Conservation (phyloP, 2,329 filamentous ascomycete genomes). For the Alternaria infectoria region DNA sequence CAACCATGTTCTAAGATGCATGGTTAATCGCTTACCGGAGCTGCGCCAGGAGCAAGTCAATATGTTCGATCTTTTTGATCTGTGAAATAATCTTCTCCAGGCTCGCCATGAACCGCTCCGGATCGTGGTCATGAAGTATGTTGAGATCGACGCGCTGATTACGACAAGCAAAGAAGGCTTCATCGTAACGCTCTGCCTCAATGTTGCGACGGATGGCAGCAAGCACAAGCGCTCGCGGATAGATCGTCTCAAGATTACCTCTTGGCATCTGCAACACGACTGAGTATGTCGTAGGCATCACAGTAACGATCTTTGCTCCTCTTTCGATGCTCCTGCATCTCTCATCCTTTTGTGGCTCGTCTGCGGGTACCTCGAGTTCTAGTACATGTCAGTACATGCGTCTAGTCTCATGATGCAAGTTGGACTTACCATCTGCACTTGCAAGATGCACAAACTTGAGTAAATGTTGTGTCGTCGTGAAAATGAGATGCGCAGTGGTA, state of each 20-base stretch:
- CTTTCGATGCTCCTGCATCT: conserved; percentile 90
- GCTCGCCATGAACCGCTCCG: conserved; percentile 79
- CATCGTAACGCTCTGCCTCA: conserved; percentile 78
- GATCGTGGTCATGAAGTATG: conserved; percentile 92
- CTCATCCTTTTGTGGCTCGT: conserved; percentile 92
- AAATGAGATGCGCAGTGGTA: conserved; percentile 82
- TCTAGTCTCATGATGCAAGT: no score
- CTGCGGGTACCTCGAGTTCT: conserved; percentile 82
- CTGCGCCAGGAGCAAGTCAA: conserved; percentile 90
- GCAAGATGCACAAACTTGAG: conserved; percentile 92
- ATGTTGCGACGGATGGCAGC: conserved; percentile 86
- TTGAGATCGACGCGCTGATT: conserved; percentile 98
- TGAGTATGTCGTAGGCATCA: conserved; percentile 85
- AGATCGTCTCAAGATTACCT: conserved; percentile 95
- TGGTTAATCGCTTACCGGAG: conserved; percentile 64
- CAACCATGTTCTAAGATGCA: not conserved
- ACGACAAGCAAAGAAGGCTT: conserved; percentile 85
- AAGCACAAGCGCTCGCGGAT: conserved; percentile 87
- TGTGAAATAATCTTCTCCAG: conserved; percentile 82
- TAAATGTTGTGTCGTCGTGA: conserved; percentile 90
- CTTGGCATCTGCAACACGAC: conserved; percentile 93
- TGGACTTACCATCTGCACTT: conserved; percentile 62
- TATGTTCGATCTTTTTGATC: conserved; percentile 77
- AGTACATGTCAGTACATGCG: conserved; percentile 2
- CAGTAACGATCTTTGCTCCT: conserved; percentile 83